Evolutionary conservation across 805 yeast genomes (phyloP).

Genomic region (Zygosaccharomyces bailii): DNA sequence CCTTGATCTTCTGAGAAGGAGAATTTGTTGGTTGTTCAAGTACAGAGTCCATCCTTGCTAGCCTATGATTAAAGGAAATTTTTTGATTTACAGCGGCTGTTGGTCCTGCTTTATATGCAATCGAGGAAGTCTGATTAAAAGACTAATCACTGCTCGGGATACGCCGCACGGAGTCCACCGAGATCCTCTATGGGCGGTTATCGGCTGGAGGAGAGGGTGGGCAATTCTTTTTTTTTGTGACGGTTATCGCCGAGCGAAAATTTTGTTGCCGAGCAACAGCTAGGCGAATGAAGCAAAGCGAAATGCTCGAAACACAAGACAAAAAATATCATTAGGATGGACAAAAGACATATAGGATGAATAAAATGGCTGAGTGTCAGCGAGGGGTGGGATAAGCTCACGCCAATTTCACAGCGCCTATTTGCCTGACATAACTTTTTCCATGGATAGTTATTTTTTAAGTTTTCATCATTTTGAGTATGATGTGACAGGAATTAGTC

Average conservation of each 20-base stretch:
- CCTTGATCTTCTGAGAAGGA: slow-evolving; percentile 3
- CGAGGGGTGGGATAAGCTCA: not conserved
- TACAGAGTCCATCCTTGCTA: slow-evolving; percentile 7
- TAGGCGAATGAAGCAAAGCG: not conserved
- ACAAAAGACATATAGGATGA: not conserved
- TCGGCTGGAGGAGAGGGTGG: not conserved
- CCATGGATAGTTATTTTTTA: not conserved
- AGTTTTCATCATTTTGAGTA: no score
- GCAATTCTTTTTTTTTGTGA: no score
- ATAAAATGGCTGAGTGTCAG: no score
- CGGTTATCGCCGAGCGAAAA: slow-evolving; percentile 1
- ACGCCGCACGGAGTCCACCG: not conserved
- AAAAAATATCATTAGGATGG: not conserved
- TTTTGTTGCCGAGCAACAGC: not conserved
- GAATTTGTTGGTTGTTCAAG: slow-evolving; percentile 2
- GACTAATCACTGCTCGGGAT: not conserved
- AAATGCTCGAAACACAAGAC: not conserved
- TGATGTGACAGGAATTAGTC: not conserved
- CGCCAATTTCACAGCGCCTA: not conserved
- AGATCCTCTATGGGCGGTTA: slow-evolving; percentile 2
- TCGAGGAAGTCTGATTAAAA: not conserved
- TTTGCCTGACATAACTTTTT: not conserved
- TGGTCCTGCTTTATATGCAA: not conserved
- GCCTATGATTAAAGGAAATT: not conserved
- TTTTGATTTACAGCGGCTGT: not conserved